phyloP scores from a whole-genome alignment of 345 rosid genomes.

The Xanthoceras sorbifolium region DNA sequence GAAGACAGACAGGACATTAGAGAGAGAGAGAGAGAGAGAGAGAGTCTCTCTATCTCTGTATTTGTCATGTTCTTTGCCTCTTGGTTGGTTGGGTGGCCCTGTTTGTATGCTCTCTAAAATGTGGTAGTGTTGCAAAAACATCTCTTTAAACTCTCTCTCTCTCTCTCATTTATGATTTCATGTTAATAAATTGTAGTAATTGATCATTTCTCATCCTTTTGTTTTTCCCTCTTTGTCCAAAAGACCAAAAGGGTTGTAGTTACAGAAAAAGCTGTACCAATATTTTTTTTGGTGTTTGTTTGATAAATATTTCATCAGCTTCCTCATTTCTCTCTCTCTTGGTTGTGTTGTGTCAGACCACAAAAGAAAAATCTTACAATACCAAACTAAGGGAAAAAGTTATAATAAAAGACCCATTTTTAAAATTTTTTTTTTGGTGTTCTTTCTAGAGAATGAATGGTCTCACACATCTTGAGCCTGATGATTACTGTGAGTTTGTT shows the following conservation, averaged over 20 bases:
- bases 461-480: constrained; percentile 49
- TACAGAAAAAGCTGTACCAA: not conserved
- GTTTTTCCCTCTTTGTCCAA: not conserved
- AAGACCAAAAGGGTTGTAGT: not conserved
- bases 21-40: not conserved
- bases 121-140: not conserved
- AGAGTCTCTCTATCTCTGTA: not conserved
- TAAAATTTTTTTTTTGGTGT: not conserved
- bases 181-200: not conserved
- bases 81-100: not conserved
- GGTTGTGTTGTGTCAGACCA: constrained; percentile 7
- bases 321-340: constrained; percentile 3
- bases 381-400: not conserved
- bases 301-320: constrained; percentile 17
- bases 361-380: not conserved
- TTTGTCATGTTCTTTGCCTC: constrained; percentile 17
- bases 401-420: not conserved
- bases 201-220: constrained; percentile 4
- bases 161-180: constrained; percentile 11
- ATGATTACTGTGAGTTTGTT: constrained; percentile 71
- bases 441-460: constrained; percentile 55
- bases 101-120: not conserved
- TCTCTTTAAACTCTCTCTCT: not conserved
- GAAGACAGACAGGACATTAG: not conserved
- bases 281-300: constrained; percentile 5